A percentile compares a stretch with the other conserved stretches of the same genome.
These are phyloP conservation scores for Syzygium aromaticum DNA, from an alignment of 345 rosid genomes.

Conservation along the genomic window DNA sequence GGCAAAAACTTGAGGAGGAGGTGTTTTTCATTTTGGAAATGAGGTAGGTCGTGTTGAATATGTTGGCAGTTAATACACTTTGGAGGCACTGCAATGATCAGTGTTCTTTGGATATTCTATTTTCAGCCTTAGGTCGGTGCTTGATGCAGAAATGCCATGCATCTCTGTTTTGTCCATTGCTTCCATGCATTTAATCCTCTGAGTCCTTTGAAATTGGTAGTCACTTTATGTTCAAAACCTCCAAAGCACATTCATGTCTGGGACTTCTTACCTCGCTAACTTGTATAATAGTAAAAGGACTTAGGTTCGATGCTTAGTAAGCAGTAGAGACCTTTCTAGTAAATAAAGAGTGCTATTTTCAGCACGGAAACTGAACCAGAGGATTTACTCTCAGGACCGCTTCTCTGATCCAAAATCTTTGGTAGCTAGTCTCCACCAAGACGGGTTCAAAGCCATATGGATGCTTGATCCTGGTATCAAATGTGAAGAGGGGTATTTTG, in stretches of 20 bases:
- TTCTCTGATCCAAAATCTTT: constrained; percentile 63
- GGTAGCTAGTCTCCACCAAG: constrained; percentile 44
- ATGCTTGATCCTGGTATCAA: constrained; percentile 97
- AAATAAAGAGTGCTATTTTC: background rate
- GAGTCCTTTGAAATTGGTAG: background rate
- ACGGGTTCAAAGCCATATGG: constrained; percentile 88
- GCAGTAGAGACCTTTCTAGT: background rate
- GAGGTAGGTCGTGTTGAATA: background rate
- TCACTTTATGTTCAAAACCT: background rate
- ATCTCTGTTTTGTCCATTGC: background rate
- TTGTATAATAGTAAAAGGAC: background rate
- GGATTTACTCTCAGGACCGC: constrained; percentile 37
- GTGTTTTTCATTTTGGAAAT: background rate
- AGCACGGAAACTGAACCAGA: background rate
- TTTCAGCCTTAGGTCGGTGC: background rate
- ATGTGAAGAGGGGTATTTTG: constrained; percentile 56
- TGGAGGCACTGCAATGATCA: background rate
- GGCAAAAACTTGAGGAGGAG: background rate
- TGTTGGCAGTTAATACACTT: background rate
- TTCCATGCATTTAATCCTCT: background rate
- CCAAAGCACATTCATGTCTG: background rate
- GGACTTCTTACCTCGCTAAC: background rate
- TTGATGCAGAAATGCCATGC: background rate
- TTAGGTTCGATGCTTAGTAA: background rate
- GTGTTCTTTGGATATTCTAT: background rate